A percentile compares a stretch with the other conserved stretches of the same genome.
Evolutionary conservation across 2,329 filamentous ascomycete genomes (phyloP).

Genomic region (Xylariaceae sp.): DNA sequence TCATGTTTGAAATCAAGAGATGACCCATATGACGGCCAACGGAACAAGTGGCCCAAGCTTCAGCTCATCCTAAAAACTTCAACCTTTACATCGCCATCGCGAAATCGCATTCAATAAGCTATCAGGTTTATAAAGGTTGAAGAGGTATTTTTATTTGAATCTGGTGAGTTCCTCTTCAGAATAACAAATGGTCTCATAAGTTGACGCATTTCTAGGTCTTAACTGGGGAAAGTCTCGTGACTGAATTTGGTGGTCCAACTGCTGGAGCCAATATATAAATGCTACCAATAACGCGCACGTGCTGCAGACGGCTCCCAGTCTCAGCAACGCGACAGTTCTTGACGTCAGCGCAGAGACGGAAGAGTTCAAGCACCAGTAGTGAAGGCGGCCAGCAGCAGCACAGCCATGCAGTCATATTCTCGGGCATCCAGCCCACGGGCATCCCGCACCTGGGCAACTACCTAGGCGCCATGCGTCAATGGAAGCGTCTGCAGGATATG

Average conservation of each 20-base stretch:
- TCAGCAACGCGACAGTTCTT: conserved; percentile 18
- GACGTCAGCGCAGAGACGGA: neutral
- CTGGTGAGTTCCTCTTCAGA: neutral
- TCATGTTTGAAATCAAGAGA: no score
- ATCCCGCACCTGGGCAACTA: conserved; percentile 96
- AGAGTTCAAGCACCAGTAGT: neutral
- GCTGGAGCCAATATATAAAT: conserved; percentile 12
- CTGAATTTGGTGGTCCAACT: neutral
- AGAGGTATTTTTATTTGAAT: neutral
- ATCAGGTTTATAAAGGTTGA: neutral
- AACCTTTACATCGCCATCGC: conserved; percentile 12
- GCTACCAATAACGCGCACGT: conserved; percentile 24
- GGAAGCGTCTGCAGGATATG: conserved; percentile 79
- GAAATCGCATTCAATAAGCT: neutral
- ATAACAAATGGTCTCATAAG: neutral
- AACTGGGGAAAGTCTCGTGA: neutral
- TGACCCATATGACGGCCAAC: no score
- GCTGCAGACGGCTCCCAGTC: conserved; percentile 20
- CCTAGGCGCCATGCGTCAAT: conserved; percentile 84
- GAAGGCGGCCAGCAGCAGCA: neutral
- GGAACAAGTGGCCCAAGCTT: conserved; percentile 35
- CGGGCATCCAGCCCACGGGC: conserved; percentile 95
- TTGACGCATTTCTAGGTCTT: neutral
- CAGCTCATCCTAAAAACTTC: conserved; percentile 31
- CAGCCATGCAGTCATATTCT: conserved; percentile 71